Base-by-base conservation (phyloP, 2,329 filamentous ascomycete species). In the Elsinoe perseae region DNA sequence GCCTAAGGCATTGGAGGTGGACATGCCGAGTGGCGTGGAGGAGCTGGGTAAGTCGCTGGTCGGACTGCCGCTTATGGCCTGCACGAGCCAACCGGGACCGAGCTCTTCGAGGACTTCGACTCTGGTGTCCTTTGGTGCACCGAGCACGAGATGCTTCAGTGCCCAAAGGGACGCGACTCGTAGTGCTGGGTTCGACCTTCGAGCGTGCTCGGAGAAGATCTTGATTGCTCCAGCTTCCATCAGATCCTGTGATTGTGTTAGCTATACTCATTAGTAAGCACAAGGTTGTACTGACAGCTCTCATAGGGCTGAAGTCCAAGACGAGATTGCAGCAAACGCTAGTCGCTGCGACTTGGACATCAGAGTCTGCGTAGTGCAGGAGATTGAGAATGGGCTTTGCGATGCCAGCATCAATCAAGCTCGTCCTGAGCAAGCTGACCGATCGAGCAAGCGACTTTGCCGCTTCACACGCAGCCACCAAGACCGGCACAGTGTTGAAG, bases 111-210 rank as follows among this genome's bases (percentile, higher is more conserved):
- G 73, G 58, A 89, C 89, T 48, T 81, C 79, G 64, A 86, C 85
- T 71, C 93, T 95, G 62, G 87, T 75, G 10, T 85, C 80, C 43
- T 85, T 83, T 16, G 80, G 79, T 4, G 87, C 82, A 20, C 83
- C 84, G 60, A 87, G 80, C 2, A 95, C 85, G 50, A 96, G 79
- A 70, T 97, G 89, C 68, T 97, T 97, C 57, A 98, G 74, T 4
- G 90, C 89, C 92, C 93, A 98, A 1, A 98, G 73, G 20, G 91
- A 90, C 64, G 93, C 90, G 23, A 95, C 77, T 21, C 89, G 83
- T 54, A 97, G 76, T 46, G 84, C 82, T n/a, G 86, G 80, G 65
- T 92, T 87, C 46, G 80, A 78, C 0, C 88, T 93, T 68, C 87
- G 87, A 1, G 91, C 89, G 67, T 95, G 88, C 62, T 87, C 82